Conservation (phyloP, 129 eudicot species). For the Saposhnikovia divaricata region DNA sequence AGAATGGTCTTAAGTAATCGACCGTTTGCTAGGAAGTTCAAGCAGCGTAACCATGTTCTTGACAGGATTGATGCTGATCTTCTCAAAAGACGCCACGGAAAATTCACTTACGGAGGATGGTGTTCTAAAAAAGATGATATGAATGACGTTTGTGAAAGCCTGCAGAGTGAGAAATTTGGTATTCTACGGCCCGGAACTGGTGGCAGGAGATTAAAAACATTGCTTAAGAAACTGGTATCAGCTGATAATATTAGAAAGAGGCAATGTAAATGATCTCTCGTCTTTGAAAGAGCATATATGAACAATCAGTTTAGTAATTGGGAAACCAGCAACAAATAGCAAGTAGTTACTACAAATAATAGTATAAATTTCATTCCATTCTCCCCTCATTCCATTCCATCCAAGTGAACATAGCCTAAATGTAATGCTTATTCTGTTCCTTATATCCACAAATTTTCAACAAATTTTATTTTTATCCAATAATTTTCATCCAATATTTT, state of each 20-base stretch:
- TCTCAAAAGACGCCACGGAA: constrained; percentile 39
- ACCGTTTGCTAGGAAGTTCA: constrained; percentile 93
- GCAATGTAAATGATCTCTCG: constrained; percentile 46
- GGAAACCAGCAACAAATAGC: background rate
- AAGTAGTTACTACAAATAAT: background rate
- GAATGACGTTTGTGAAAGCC: constrained; percentile 22
- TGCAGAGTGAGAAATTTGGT: constrained; percentile 56
- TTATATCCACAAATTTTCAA: no score
- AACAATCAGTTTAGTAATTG: background rate
- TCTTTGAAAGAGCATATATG: background rate
- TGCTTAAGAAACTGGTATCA: constrained; percentile 50
- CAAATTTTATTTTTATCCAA: no score
- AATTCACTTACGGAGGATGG: constrained; percentile 76
- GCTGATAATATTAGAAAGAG: constrained; percentile 33
- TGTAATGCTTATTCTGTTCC: no score
- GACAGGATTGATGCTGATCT: constrained; percentile 67
- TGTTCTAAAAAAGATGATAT: constrained; percentile 28
- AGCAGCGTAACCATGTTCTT: constrained; percentile 61
- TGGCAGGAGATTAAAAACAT: constrained; percentile 44
- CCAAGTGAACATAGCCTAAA: no score
- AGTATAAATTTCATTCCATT: no score
- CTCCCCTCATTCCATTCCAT: no score
- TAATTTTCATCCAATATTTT: no score
- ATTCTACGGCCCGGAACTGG: constrained; percentile 73
- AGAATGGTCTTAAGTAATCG: constrained; percentile 71